These are phyloP conservation scores for Zygnema circumcarinatum DNA, from an alignment of 139 green algal species.

Conservation along the genomic window DNA sequence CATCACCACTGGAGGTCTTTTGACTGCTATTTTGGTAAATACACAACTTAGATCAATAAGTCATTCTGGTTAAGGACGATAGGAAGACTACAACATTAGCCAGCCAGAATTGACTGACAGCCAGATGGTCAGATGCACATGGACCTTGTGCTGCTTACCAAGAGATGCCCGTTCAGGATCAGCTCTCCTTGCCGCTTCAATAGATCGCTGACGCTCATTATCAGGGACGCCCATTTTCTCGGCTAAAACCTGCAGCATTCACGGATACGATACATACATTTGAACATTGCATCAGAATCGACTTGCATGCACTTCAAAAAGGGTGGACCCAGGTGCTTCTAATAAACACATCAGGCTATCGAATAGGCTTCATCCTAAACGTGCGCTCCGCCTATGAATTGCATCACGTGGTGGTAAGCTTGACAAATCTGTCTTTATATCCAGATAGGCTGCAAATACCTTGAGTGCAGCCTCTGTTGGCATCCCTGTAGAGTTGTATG, in stretches of 20 bases:
- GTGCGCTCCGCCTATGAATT: background rate
- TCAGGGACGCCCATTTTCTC: conserved; percentile 92
- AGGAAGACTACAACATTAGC: background rate
- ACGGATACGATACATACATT: too few species aligned
- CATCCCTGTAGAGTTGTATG: conserved; percentile 79
- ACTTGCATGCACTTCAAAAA: too few species aligned
- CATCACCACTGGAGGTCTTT: background rate
- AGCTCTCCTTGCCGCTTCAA: background rate
- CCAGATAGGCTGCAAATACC: too few species aligned
- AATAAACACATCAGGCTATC: background rate
- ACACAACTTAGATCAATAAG: background rate
- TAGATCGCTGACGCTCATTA: background rate
- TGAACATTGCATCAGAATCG: too few species aligned
- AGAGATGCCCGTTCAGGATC: background rate
- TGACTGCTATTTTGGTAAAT: background rate
- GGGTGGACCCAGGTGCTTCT: background rate
- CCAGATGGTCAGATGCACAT: too few species aligned
- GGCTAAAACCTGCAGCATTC: conserved; percentile 74
- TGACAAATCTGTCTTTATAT: too few species aligned
- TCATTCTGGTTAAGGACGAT: background rate
- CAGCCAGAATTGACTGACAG: too few species aligned
- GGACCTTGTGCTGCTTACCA: too few species aligned
- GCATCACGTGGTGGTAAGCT: too few species aligned
- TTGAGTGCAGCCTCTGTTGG: conserved; percentile 93
- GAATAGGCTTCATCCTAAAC: background rate